Evolutionary conservation across 306 rosid species (phyloP).

Genomic region (Glycine soja): DNA sequence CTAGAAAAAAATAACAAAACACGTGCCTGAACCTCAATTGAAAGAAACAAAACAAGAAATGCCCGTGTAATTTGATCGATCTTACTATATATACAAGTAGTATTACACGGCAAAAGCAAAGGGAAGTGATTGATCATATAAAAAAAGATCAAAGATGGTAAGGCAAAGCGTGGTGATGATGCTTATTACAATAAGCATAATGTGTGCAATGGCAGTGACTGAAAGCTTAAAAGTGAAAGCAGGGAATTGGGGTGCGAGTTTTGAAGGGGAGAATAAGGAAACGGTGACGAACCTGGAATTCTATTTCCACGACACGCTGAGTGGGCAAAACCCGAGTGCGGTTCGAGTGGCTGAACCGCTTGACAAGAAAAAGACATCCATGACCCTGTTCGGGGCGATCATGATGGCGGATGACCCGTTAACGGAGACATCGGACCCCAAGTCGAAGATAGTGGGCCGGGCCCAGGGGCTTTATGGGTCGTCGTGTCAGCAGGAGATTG

Average conservation of each 20-base stretch:
- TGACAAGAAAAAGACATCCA: constrained; percentile 48
- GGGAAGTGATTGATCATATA: background rate
- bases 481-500: constrained; percentile 65
- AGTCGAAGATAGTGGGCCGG: constrained; percentile 72
- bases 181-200: background rate
- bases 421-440: constrained; percentile 73
- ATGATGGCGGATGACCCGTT: constrained; percentile 80
- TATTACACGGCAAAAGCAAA: background rate
- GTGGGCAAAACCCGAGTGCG: constrained; percentile 77
- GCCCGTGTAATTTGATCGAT: too few relatives aligned
- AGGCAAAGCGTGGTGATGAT: constrained; percentile 42
- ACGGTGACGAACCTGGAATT: constrained; percentile 68
- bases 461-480: constrained; percentile 85
- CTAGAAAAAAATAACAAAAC: too few relatives aligned
- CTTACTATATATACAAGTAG: too few relatives aligned
- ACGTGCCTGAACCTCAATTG: too few relatives aligned
- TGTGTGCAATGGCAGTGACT: constrained; percentile 10
- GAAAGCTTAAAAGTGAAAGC: constrained; percentile 38
- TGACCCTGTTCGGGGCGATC: constrained; percentile 63
- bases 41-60: too few relatives aligned
- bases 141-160: constrained; percentile 48
- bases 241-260: constrained; percentile 49
- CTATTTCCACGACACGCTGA: constrained; percentile 81
- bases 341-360: constrained; percentile 64
- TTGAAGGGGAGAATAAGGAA: constrained; percentile 44